These are phyloP conservation scores for Grigorovia humatica DNA, from an alignment of 805 yeast genomes.

Conservation along the genomic window DNA sequence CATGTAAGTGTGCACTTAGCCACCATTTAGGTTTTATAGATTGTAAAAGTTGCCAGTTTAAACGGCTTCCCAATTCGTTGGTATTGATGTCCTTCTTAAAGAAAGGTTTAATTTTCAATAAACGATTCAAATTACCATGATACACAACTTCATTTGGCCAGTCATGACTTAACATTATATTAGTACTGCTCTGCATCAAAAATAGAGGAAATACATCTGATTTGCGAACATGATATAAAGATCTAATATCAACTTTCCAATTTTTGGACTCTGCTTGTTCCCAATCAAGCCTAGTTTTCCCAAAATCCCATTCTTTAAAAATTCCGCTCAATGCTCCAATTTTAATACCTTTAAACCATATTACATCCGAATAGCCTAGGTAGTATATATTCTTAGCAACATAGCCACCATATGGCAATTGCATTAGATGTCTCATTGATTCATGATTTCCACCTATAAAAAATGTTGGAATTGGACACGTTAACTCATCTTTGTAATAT, in stretches of 20 bases:
- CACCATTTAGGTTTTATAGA: conserved; percentile 56
- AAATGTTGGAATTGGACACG: conserved; percentile 71
- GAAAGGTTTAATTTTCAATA: conserved; percentile 54
- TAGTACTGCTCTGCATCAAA: conserved; percentile 31
- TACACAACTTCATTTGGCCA: conserved; percentile 82
- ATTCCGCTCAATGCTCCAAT: conserved; percentile 85
- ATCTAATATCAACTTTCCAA: conserved; percentile 22
- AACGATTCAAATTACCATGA: conserved; percentile 43
- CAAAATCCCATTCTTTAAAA: conserved; percentile 44
- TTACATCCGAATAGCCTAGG: conserved; percentile 65
- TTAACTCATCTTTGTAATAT: conserved; percentile 47
- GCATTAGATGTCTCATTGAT: conserved; percentile 65
- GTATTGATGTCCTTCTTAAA: conserved; percentile 53
- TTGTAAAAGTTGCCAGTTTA: conserved; percentile 45
- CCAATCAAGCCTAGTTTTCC: conserved; percentile 42
- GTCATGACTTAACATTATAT: conserved; percentile 73
- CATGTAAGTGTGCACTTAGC: conserved; percentile 89
- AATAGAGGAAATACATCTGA: conserved; percentile 48
- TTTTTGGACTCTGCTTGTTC: conserved; percentile 24
- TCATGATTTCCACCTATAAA: conserved; percentile 97
- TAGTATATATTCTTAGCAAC: conserved; percentile 81
- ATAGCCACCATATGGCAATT: conserved; percentile 82
- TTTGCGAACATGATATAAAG: conserved; percentile 52
- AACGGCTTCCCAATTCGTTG: conserved; percentile 62
- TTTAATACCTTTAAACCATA: conserved; percentile 65